A percentile compares a stretch with the other conserved stretches of the same genome.
phyloP scores from a whole-genome alignment of 1,284 basidiomycete species.

The Testicularia cyperi region DNA sequence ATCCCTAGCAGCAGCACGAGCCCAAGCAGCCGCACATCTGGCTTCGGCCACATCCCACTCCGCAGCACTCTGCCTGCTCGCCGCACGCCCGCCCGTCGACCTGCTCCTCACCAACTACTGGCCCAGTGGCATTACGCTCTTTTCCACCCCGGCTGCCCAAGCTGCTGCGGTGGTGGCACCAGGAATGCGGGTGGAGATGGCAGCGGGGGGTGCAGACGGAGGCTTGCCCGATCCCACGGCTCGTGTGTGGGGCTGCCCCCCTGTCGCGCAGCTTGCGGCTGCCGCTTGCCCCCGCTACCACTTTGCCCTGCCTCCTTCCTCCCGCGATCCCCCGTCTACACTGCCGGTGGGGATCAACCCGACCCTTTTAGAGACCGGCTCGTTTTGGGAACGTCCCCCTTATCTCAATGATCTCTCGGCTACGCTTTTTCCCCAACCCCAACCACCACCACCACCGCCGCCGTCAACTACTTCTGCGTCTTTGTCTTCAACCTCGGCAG shows the following conservation, averaged over 20 bases:
- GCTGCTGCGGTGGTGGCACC: no score
- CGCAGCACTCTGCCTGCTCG: slow-evolving; percentile 9
- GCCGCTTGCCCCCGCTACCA: slow-evolving; percentile 46
- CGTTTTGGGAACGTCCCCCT: slow-evolving; percentile 55
- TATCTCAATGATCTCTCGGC: slow-evolving; percentile 36
- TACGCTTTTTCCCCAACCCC: background rate
- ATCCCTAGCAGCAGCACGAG: slow-evolving; percentile 40
- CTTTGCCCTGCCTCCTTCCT: slow-evolving; percentile 42
- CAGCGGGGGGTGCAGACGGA: no score
- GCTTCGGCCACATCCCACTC: slow-evolving; percentile 8
- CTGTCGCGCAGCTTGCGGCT: slow-evolving; percentile 33
- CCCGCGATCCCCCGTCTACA: background rate
- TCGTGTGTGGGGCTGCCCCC: slow-evolving; percentile 46
- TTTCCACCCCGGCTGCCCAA: slow-evolving; percentile 9
- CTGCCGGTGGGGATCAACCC: slow-evolving; percentile 17
- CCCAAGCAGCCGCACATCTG: slow-evolving; percentile 10
- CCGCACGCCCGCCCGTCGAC: slow-evolving; percentile 40
- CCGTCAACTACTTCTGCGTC: background rate
- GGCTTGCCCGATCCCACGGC: slow-evolving; percentile 32
- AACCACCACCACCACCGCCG: background rate
- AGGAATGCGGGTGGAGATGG: no score
- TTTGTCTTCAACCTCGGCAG: background rate
- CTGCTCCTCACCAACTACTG: slow-evolving; percentile 50
- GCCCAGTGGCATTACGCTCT: slow-evolving; percentile 45
- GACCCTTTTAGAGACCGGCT: slow-evolving; percentile 27